These are phyloP conservation scores for Nakazawaea peltata DNA, from an alignment of 805 yeast species.

Conservation along the genomic window DNA sequence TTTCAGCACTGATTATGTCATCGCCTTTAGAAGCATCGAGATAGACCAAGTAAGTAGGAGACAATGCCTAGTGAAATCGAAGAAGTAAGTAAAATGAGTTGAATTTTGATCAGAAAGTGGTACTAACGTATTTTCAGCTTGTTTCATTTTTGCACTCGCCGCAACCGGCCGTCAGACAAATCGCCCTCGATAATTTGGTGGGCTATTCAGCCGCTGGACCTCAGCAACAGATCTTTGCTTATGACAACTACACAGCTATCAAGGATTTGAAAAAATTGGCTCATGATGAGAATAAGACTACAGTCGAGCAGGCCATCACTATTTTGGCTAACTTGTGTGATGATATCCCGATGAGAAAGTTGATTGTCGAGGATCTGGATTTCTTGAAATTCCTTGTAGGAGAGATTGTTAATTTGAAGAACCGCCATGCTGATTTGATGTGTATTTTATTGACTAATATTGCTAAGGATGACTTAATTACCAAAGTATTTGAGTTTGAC, in stretches of 20 bases:
- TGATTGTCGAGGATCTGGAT: slow-evolving; percentile 56
- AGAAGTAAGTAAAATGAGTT: slow-evolving; percentile 26
- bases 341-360: slow-evolving; percentile 51
- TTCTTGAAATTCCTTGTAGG: slow-evolving; percentile 42
- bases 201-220: slow-evolving; percentile 73
- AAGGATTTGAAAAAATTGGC: slow-evolving; percentile 60
- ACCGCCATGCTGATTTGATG: slow-evolving; percentile 70
- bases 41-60: too few relatives aligned
- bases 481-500: slow-evolving; percentile 36
- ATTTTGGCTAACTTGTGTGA: slow-evolving; percentile 80
- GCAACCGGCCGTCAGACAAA: slow-evolving; percentile 69
- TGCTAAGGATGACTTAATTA: slow-evolving; percentile 67
- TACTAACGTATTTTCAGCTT: slow-evolving; percentile 24
- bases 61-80: slow-evolving; percentile 49
- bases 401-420: slow-evolving; percentile 44
- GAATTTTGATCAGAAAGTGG: background rate
- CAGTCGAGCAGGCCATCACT: slow-evolving; percentile 63
- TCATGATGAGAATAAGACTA: slow-evolving; percentile 42
- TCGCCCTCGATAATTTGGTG: slow-evolving; percentile 78
- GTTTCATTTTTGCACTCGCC: slow-evolving; percentile 79
- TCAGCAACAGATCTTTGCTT: slow-evolving; percentile 55
- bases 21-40: too few relatives aligned
- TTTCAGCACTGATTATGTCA: too few relatives aligned
- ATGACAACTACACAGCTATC: slow-evolving; percentile 63
- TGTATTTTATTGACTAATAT: slow-evolving; percentile 80